Base-by-base conservation (phyloP, 163 green algal genomes). In the Scenedesmus sp. region DNA sequence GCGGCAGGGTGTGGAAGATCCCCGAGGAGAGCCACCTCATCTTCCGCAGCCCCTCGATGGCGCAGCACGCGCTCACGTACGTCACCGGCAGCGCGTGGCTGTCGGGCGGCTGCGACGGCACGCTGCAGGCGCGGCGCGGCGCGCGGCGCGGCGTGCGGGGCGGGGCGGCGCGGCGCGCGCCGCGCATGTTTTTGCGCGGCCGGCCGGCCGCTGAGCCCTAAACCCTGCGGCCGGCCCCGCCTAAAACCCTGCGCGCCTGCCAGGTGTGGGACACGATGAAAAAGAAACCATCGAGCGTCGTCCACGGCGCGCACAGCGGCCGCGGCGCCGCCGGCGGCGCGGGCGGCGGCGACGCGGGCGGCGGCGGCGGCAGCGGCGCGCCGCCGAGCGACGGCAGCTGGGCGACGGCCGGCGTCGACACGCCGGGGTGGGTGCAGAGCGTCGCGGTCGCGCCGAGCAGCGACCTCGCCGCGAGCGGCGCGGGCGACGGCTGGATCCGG, bases 1-100 rank as follows among this genome's bases (percentile, higher is more conserved):
- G n/a, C n/a, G n/a, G n/a, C n/a, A 84, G 96, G 17, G 75, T 98
- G 47, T 99, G 95, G 95, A 99, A 99, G 86, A 88, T 99, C n/a
- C 86, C 92, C 0, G 96, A 99, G 63, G 96, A 99, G 84, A 93
- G 85, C 51, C 96, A 99, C 86, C 90, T 99, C 26, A 87, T 99
- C 7, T 98, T 97, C 86, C 84, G 82, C 11, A 66, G 50, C 36
- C 69, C 69, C 69, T 67, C 53, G 53, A 77, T 77, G 69, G 69
- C 69, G 28, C 69, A 77, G 50, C 47, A 77, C 39, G 69, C 69
- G n/a, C 53, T 77, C n/a, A 24, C 54, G 1, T 56, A 39, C 15
- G 22, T 77, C 13, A 34, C 29, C 31, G 51, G 36, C 44, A 24
- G 78, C 39, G 91, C 96, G 70, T 98, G 94, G 90, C 64, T 98